These are phyloP conservation scores for Escallonia rubra DNA, from an alignment of 129 eudicot species.

Conservation along the genomic window DNA sequence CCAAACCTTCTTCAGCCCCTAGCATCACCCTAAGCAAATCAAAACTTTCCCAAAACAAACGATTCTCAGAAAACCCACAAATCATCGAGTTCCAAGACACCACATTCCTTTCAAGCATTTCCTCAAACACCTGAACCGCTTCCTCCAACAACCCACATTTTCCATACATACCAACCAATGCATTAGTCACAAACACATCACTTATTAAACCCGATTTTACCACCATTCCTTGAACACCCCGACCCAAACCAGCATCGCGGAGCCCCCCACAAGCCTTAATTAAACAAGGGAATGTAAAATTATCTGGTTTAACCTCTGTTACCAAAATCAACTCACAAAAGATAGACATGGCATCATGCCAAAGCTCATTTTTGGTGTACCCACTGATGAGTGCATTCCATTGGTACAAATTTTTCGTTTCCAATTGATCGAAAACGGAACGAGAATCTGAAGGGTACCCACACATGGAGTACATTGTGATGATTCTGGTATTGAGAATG, in stretches of 20 bases:
- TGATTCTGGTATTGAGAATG: constrained; percentile 39
- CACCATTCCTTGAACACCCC: not conserved
- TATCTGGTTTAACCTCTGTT: constrained; percentile 34
- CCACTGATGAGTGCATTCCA: constrained; percentile 12
- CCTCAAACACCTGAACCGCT: not conserved
- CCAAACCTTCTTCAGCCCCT: not conserved
- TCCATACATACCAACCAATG: not conserved
- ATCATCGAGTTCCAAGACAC: constrained; percentile 3
- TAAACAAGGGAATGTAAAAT: constrained; percentile 62
- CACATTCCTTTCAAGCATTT: not conserved
- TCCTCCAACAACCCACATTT: not conserved
- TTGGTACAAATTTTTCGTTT: constrained; percentile 28
- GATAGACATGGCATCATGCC: no score
- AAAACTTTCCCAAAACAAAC: not conserved
- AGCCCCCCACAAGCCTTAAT: constrained; percentile 48
- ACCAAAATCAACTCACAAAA: not conserved
- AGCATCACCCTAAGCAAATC: not conserved
- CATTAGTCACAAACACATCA: not conserved
- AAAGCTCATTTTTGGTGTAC: no score
- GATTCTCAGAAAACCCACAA: not conserved
- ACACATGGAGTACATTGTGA: constrained; percentile 55
- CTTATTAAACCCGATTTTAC: not conserved
- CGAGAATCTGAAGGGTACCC: constrained; percentile 35
- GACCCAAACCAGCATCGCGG: constrained; percentile 25
- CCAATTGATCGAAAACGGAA: no score